Percentiles rank a stretch among this genome's conserved stretches.
These are phyloP conservation scores for Hansenula sp. DNA, from an alignment of 1,139 yeast genomes.

Conservation along the genomic window DNA sequence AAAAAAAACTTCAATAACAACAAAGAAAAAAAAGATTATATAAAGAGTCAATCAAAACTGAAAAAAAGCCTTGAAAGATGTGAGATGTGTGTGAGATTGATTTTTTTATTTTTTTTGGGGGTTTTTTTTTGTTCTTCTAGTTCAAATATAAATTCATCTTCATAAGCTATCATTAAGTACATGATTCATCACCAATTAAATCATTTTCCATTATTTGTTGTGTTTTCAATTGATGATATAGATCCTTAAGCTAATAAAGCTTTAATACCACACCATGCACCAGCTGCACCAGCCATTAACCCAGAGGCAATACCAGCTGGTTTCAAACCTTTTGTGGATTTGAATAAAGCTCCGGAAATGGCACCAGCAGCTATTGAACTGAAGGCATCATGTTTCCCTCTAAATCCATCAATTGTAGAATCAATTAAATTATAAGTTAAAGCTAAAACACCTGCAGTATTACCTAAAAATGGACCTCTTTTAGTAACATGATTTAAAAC, in stretches of 20 bases:
- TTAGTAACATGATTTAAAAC: slow-evolving; percentile 88
- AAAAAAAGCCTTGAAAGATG: no score
- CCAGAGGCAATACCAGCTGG: slow-evolving; percentile 89
- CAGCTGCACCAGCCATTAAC: slow-evolving; percentile 86
- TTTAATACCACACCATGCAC: slow-evolving; percentile 88
- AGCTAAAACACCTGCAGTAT: slow-evolving; percentile 92
- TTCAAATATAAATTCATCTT: neutral
- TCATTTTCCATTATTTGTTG: no score
- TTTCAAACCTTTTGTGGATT: slow-evolving; percentile 77
- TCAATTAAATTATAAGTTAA: slow-evolving; percentile 82
- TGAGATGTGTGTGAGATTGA: no score
- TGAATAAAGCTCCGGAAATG: slow-evolving; percentile 86
- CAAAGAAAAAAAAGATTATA: no score
- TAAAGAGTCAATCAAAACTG: neutral
- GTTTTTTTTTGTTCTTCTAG: no score
- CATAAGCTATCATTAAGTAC: slow-evolving; percentile 6
- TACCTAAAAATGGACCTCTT: slow-evolving; percentile 94
- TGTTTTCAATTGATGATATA: no score
- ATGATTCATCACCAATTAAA: no score
- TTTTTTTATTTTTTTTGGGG: neutral
- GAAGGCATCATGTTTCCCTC: slow-evolving; percentile 84
- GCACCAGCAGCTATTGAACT: slow-evolving; percentile 91
- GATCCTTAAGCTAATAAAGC: slow-evolving; percentile 16
- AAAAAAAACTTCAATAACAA: no score
- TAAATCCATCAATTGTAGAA: slow-evolving; percentile 68